phyloP scores from a whole-genome alignment of 2,329 filamentous ascomycete species.

The Lachnellula arida region DNA sequence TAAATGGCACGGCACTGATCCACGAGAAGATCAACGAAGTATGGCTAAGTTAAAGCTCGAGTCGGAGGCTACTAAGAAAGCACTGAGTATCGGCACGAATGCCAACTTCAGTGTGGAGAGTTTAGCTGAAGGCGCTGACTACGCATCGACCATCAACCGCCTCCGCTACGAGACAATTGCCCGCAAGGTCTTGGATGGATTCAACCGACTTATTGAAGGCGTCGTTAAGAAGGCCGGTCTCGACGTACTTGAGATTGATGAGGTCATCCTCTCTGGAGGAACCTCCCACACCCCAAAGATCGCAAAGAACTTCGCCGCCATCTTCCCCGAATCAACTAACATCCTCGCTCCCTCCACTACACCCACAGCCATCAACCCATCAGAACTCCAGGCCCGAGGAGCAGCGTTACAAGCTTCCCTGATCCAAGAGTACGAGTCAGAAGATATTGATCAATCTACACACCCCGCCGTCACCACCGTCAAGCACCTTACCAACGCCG shows the following conservation, averaged over 20 bases:
- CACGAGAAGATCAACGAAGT: constrained; percentile 72
- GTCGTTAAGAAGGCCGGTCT: constrained; percentile 88
- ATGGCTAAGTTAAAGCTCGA: constrained; percentile 91
- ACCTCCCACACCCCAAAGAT: constrained; percentile 92
- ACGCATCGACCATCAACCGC: constrained; percentile 86
- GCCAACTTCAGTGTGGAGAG: constrained; percentile 92
- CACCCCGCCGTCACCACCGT: constrained; percentile 94
- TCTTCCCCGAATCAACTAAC: constrained; percentile 76
- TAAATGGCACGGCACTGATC: constrained; percentile 87
- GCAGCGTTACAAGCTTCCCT: constrained; percentile 93
- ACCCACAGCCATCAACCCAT: constrained; percentile 80
- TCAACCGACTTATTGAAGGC: constrained; percentile 78
- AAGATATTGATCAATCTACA: constrained; percentile 93
- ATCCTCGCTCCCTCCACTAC: constrained; percentile 81
- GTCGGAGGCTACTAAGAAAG: constrained; percentile 86
- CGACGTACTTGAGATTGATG: constrained; percentile 87
- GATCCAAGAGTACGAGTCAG: constrained; percentile 88
- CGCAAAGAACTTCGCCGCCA: constrained; percentile 68
- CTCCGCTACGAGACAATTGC: constrained; percentile 87
- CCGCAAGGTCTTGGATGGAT: constrained; percentile 80
- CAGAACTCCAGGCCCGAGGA: constrained; percentile 81
- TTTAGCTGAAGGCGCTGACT: constrained; percentile 84
- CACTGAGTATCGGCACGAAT: constrained; percentile 80
- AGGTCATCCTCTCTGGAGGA: constrained; percentile 90
- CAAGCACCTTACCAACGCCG: constrained; percentile 81